Percentiles rank a stretch among this genome's conserved stretches.
These are phyloP conservation scores for Priceomyces melissophilus DNA, from an alignment of 805 yeast genomes.

Conservation along the genomic window DNA sequence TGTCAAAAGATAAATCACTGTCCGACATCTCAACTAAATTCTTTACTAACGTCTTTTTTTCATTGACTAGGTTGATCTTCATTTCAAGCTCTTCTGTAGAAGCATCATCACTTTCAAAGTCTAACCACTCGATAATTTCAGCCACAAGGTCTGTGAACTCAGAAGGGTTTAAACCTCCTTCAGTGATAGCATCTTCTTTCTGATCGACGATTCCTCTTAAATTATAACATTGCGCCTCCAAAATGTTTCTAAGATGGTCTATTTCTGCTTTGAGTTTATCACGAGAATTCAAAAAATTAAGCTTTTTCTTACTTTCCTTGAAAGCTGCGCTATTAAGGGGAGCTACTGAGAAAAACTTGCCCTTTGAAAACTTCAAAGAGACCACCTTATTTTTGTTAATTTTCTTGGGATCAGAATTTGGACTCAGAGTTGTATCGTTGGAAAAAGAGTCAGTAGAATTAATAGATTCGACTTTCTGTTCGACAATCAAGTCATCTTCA, in stretches of 20 bases:
- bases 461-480: not conserved
- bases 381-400: constrained; percentile 10
- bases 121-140: constrained; percentile 72
- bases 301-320: constrained; percentile 41
- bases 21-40: constrained; percentile 38
- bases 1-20: constrained; percentile 46
- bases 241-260: constrained; percentile 59
- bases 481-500: constrained; percentile 16
- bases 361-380: constrained; percentile 13
- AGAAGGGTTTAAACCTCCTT: constrained; percentile 15
- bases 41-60: constrained; percentile 21
- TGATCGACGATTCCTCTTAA: constrained; percentile 60
- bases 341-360: constrained; percentile 10
- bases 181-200: constrained; percentile 44
- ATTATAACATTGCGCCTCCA: constrained; percentile 73
- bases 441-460: not conserved
- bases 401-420: constrained; percentile 5
- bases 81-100: constrained; percentile 22
- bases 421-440: not conserved
- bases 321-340: constrained; percentile 43
- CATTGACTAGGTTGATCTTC: constrained; percentile 19
- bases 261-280: constrained; percentile 54
- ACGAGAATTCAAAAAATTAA: constrained; percentile 48
- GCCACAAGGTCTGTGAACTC: constrained; percentile 27
- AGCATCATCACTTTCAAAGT: constrained; percentile 61